A percentile compares a stretch with the other conserved stretches of the same genome.
Evolutionary conservation across 2,329 filamentous ascomycete genomes (phyloP).

Genomic region (Furcasterigmium sp.): DNA sequence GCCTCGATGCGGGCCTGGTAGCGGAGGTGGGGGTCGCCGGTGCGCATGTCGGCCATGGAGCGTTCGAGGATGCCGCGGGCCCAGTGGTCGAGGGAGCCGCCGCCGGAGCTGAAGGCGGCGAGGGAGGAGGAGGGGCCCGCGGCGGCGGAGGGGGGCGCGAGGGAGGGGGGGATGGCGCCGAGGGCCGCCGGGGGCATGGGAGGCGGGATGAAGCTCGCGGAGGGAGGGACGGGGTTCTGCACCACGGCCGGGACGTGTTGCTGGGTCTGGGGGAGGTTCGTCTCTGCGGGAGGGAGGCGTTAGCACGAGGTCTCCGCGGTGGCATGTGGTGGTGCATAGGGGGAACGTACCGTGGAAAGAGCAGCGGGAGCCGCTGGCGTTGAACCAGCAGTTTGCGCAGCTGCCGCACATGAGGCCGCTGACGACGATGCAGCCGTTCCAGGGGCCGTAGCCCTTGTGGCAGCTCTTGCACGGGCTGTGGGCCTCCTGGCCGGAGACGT

Average conservation of each 20-base stretch:
- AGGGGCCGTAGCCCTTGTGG: slow-evolving; percentile 54
- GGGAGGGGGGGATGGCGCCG: slow-evolving; percentile 11
- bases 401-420: slow-evolving; percentile 57
- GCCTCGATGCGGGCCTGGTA: slow-evolving; percentile 47
- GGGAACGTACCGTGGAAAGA: slow-evolving; percentile 48
- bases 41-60: slow-evolving; percentile 39
- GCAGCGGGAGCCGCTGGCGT: slow-evolving; percentile 53
- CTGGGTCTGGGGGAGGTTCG: slow-evolving; percentile 33
- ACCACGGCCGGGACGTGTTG: slow-evolving; percentile 25
- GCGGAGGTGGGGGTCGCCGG: slow-evolving; percentile 36
- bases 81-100: slow-evolving; percentile 12
- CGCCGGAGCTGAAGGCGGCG: slow-evolving; percentile 2
- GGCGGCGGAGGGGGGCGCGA: slow-evolving; percentile 6
- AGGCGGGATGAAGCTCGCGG: slow-evolving; percentile 15
- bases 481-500: slow-evolving; percentile 46
- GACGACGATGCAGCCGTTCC: slow-evolving; percentile 53
- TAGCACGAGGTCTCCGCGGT: neutral
- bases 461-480: slow-evolving; percentile 53
- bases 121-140: slow-evolving; percentile 2
- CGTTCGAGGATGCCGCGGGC: slow-evolving; percentile 38
- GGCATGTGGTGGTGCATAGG: neutral
- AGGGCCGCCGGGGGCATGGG: slow-evolving; percentile 22
- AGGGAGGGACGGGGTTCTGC: slow-evolving; percentile 19
- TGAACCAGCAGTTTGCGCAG: slow-evolving; percentile 61
- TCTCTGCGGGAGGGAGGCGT: slow-evolving; percentile 26